Evolutionary conservation across 163 green algal genomes (phyloP).

Genomic region (Chlamydomonas reinhardtii): DNA sequence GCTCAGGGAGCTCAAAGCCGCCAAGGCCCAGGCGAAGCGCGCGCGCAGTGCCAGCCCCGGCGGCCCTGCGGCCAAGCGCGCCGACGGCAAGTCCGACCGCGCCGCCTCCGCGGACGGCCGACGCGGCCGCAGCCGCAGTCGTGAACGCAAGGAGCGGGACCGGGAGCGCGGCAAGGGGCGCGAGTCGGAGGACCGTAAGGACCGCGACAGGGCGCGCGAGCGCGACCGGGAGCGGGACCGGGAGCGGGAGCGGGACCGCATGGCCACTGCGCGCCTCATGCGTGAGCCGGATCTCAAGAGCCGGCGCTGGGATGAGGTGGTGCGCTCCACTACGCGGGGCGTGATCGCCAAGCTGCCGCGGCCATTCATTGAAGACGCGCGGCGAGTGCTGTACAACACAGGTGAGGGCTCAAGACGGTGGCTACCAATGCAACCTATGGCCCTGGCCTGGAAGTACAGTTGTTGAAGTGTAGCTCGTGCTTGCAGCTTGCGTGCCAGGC

Average conservation of each 20-base stretch:
- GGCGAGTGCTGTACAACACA: slow-evolving; percentile 20
- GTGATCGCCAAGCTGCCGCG: slow-evolving; percentile 38
- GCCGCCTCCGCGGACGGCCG: slow-evolving; percentile 7
- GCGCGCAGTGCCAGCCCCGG: slow-evolving; percentile 8
- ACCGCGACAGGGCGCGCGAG: background rate
- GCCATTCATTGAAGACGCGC: slow-evolving; percentile 24
- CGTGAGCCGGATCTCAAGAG: slow-evolving; percentile 18
- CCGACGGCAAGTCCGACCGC: background rate
- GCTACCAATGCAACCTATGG: no score
- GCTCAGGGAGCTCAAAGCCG: no score
- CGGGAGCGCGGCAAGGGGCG: background rate
- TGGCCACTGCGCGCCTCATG: background rate
- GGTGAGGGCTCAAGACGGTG: background rate
- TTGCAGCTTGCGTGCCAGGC: no score
- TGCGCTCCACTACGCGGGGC: background rate
- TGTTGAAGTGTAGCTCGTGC: no score
- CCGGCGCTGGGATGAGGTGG: slow-evolving; percentile 19
- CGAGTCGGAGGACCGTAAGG: background rate
- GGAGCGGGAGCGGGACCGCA: background rate
- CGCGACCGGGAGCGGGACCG: slow-evolving; percentile 10
- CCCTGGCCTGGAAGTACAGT: no score
- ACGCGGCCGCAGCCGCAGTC: slow-evolving; percentile 5
- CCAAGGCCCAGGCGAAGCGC: background rate
- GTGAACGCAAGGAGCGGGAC: background rate
- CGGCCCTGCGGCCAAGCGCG: slow-evolving; percentile 2